Evolutionary conservation across 163 green algal genomes (phyloP).

Genomic region (Smithsoniella earleae): DNA sequence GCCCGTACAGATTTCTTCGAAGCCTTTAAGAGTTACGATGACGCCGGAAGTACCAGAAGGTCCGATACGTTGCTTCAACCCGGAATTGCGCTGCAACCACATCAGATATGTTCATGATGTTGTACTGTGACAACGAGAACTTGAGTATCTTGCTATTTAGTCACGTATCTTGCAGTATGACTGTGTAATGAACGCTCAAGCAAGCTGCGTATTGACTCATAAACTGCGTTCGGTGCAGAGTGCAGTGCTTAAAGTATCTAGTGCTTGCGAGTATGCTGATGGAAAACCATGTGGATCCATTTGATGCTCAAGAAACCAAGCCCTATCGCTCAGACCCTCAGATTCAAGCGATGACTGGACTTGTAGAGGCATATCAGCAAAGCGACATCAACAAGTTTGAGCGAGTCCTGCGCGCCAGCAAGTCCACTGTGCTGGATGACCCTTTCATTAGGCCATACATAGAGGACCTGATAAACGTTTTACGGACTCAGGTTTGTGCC

Average conservation of each 20-base stretch:
- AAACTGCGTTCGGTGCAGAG: slow-evolving; percentile 33
- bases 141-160: too few species aligned
- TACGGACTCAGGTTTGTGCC: slow-evolving; percentile 69
- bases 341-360: slow-evolving; percentile 83
- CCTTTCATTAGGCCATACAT: slow-evolving; percentile 91
- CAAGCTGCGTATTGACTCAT: slow-evolving; percentile 12
- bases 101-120: too few species aligned
- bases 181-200: too few species aligned
- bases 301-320: slow-evolving; percentile 87
- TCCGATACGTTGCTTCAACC: slow-evolving; percentile 33
- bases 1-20: slow-evolving; percentile 97
- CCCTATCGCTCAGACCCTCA: slow-evolving; percentile 76
- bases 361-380: slow-evolving; percentile 90
- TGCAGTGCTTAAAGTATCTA: slow-evolving; percentile 96
- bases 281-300: slow-evolving; percentile 88
- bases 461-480: slow-evolving; percentile 85
- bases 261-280: slow-evolving; percentile 97
- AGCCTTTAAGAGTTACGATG: slow-evolving; percentile 97
- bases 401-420: slow-evolving; percentile 70
- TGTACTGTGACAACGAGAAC: too few species aligned
- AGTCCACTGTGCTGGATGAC: slow-evolving; percentile 85
- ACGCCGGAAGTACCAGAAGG: slow-evolving; percentile 68
- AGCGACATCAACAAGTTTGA: slow-evolving; percentile 93
- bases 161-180: too few species aligned
- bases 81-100: too few species aligned